These are phyloP conservation scores for Cercospora janseana DNA, from an alignment of 2,329 filamentous ascomycete genomes.

Conservation along the genomic window DNA sequence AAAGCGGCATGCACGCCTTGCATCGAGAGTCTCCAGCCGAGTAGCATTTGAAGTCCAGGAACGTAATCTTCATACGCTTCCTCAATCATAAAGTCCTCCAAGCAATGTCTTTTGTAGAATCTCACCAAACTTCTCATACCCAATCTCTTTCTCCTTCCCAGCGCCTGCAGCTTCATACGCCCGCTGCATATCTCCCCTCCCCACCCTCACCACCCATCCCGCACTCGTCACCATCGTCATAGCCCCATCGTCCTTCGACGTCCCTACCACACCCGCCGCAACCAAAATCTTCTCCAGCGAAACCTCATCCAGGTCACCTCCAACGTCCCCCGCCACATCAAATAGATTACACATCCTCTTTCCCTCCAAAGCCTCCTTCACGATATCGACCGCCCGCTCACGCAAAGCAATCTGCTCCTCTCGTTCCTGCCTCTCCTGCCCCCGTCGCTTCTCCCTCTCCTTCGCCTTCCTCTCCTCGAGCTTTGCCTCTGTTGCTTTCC, in stretches of 20 bases:
- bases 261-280: conserved; percentile 40
- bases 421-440: conserved; percentile 40
- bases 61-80: too few relatives aligned
- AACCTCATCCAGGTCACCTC: conserved; percentile 40
- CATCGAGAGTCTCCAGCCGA: too few relatives aligned
- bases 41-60: too few relatives aligned
- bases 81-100: background rate
- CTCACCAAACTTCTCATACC: conserved; percentile 29
- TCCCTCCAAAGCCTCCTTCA: conserved; percentile 35
- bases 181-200: conserved; percentile 40
- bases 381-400: conserved; percentile 35
- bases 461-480: conserved; percentile 43
- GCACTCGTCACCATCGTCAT: conserved; percentile 45
- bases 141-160: conserved; percentile 38
- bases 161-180: conserved; percentile 40
- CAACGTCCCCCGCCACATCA: conserved; percentile 44
- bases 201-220: conserved; percentile 46
- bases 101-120: conserved; percentile 1
- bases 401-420: conserved; percentile 40
- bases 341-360: conserved; percentile 39
- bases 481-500: conserved; percentile 44
- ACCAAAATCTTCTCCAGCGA: conserved; percentile 48
- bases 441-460: conserved; percentile 42
- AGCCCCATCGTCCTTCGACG: conserved; percentile 27
- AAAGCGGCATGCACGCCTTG: too few relatives aligned